phyloP scores from a whole-genome alignment of 306 rosid species.

The Cicer cuneatum region DNA sequence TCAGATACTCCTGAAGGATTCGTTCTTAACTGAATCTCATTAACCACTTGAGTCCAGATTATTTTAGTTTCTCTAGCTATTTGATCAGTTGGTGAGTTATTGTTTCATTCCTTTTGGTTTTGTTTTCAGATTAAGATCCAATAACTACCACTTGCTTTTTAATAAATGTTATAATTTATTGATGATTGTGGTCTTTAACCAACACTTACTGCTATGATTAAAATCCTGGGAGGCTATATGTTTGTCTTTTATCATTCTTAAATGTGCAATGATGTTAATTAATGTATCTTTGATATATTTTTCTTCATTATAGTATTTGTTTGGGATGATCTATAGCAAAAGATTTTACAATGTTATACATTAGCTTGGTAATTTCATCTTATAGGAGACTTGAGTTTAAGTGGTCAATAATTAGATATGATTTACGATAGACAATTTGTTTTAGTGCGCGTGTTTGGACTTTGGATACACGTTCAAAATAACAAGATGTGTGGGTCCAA shows the following conservation, averaged over 20 bases:
- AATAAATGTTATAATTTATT: constrained; percentile 36
- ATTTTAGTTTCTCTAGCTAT: constrained; percentile 30
- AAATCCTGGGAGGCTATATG: constrained; percentile 40
- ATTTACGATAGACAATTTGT: neutral
- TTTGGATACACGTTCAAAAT: neutral
- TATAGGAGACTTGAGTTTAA: neutral
- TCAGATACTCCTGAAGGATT: too few species aligned
- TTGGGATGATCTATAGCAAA: constrained; percentile 12
- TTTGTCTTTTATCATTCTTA: constrained; percentile 34
- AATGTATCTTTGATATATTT: constrained; percentile 30
- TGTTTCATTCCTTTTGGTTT: constrained; percentile 25
- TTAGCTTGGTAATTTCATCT: constrained; percentile 5
- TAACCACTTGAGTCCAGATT: neutral
- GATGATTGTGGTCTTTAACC: constrained; percentile 41
- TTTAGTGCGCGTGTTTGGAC: neutral
- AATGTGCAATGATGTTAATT: constrained; percentile 23
- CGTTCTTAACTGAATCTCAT: too few species aligned
- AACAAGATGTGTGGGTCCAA: neutral
- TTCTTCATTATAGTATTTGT: constrained; percentile 28
- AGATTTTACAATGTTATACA: constrained; percentile 1
- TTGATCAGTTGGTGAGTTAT: constrained; percentile 39
- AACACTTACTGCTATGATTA: constrained; percentile 20
- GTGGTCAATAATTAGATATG: neutral
- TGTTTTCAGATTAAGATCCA: constrained; percentile 33
- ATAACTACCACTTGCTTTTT: constrained; percentile 15